Base-by-base conservation (phyloP, 2,329 filamentous ascomycete species). In the Paracamarosporium sp. region DNA sequence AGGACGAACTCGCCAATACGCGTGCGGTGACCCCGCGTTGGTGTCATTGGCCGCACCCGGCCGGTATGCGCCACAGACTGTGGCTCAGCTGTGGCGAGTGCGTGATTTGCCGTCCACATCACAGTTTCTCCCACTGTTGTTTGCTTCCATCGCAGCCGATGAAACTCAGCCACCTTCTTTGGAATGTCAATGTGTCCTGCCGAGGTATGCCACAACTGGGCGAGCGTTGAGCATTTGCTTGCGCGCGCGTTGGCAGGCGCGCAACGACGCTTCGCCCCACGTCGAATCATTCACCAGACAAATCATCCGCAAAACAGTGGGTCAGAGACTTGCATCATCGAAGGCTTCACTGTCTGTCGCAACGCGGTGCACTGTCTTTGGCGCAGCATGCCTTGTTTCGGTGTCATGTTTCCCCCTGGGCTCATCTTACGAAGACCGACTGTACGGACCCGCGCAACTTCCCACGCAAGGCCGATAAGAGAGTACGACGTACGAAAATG, bases 21-120 rank as follows among this genome's bases (percentile, higher is more conserved):
- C 33, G 25, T 53, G 7, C 52, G 53, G 33, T 13, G 13, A 47
- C 52, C 52, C 52, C 52, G 53, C 41, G 15, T 15, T 33, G 17
- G 20, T 30, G 35, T 25, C 2, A 48, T 33, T 48, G 45, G 44
- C 13, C 9, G n/a, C n/a, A 15, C 15, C 20, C n/a, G 30, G 50
- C 31, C 13, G 22, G n/a, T 15, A n/a, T 4, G 33, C 28, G 44
- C 28, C 25, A 33, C 28, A 43, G n/a, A n/a, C 30, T 48, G 45
- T 48, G 45, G 45, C 45, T 48, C 31, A 25, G 45, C 12, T 25
- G 45, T 48, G 45, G 45, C 31, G 44, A 46, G 43, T 46, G 43
- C 3, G 13, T 17, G 8, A 20, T n/a, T 22, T 5, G 12, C 20
- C 17, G 5, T 17, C 38, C 4, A 41, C 4, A 6, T 41, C 9